Evolutionary conservation across 768 basidiomycete species (phyloP), one percentile per base, ranked within the genome.

Genomic region (Leccinum imitatum): DNA sequence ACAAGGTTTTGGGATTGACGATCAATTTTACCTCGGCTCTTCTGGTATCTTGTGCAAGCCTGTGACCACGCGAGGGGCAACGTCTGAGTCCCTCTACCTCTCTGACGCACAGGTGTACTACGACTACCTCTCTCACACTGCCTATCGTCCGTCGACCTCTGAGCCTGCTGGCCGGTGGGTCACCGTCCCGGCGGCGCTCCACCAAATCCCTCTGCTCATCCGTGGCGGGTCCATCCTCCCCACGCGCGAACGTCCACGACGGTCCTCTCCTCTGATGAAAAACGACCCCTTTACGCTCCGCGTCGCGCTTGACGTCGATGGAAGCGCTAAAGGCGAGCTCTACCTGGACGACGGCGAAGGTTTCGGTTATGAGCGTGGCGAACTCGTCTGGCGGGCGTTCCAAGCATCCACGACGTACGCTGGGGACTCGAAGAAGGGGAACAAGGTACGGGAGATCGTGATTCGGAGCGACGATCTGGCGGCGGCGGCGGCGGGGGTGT

Each of bases 321-420:
- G 76, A 25, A 68, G 63, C 31, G 95, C 95, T 0, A 71, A 69
- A 2, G 97, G 97, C 41, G 91, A 95, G 68, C 80, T 99, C 41
- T 99, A 98, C 75, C 83, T 96, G 58, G 97, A 99, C 71, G 97
- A 98, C 65, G 97, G 97, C 17, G 89, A 89, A 54, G 84, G 89
- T 1, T 98, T 86, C 74, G 77, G 80, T 4, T 87, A 95, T 74
- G 76, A 83, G 59, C 70, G 82, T 6, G 97, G 97, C 31, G 80
- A 93, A 59, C 85, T 91, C 70, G 79, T 97, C 60, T 95, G 92
- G 92, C 86, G 93, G 57, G 78, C 80, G 60, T 92, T 95, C 68
- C 68, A 68, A 25, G 87, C 92, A 27, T 81, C 80, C 71, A 73
- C 80, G 70, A 72, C 73, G 66, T 68, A 33, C 35, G n/a, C 37